Evolutionary conservation across 139 green algal genomes (phyloP), one percentile per base, ranked within the genome.

Genomic region (Marvania coccoides): DNA sequence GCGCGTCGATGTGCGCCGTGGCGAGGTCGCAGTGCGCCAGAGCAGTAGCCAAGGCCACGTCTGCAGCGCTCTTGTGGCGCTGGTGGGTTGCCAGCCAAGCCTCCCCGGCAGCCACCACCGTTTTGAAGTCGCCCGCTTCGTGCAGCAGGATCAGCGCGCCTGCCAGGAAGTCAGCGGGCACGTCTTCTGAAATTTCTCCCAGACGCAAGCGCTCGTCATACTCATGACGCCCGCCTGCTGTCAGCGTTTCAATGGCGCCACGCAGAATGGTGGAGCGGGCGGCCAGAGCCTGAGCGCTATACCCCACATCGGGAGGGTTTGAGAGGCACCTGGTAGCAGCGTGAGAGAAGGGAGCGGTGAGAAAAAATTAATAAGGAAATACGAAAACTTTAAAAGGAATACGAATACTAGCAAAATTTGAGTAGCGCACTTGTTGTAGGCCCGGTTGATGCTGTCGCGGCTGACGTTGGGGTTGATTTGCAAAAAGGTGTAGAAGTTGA

Each of bases 71-170:
- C 6, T 23, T 28, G 53, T 75, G 47, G 12, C 64, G 33, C 5
- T 37, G 45, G 42, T 75, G 40, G 1, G 36, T 34, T 14, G 35
- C 37, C 31, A 81, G 63, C 74, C 74, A 81, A 10, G 70, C 37
- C 56, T 65, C 47, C 5, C 70, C 74, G 4, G 63, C 61, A 1
- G 24, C 51, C 29, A 71, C 57, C 33, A 75, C 74, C 0, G 64
- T 42, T 15, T 67, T 34, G 24, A 53, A 28, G 6, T 71, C 65
- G 4, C 71, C 71, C 15, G 58, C 38, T 29, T 81, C 74, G 28
- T 67, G 63, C 47, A 81, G 54, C 42, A 81, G 68, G 33, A 68
- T 63, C n/a, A 81, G 60, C 26, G 57, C 63, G 13, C 74, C 74
- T 73, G 70, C 30, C 24, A 77, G 62, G 62, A 70, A 73, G 34